Evolutionary conservation across 2,329 filamentous ascomycete genomes (phyloP).

Genomic region (Aschersonia sp.): DNA sequence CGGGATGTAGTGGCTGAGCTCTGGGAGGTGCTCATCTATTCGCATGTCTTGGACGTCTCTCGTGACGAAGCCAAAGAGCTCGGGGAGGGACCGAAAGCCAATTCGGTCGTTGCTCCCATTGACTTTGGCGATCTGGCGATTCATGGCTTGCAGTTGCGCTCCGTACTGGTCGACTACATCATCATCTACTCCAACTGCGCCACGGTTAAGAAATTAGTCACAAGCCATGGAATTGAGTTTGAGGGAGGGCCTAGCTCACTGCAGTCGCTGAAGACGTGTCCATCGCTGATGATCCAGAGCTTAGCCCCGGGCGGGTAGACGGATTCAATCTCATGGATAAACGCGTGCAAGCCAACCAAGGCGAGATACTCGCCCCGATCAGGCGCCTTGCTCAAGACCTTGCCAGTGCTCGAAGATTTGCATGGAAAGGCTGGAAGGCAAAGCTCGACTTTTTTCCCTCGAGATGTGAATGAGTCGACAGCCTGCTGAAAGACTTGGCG

Average conservation of each 20-base stretch:
- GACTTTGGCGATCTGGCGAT: slow-evolving; percentile 11
- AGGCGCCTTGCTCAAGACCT: slow-evolving; percentile 16
- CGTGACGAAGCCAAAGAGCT: slow-evolving; percentile 14
- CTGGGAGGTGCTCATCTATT: slow-evolving; percentile 22
- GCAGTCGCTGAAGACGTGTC: slow-evolving; percentile 26
- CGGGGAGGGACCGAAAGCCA: slow-evolving; percentile 13
- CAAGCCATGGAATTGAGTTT: neutral
- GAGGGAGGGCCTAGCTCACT: slow-evolving; percentile 9
- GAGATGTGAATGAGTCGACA: slow-evolving; percentile 10
- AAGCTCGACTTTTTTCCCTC: slow-evolving; percentile 10
- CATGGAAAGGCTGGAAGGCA: slow-evolving; percentile 24
- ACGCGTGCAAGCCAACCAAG: slow-evolving; percentile 14
- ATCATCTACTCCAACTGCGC: slow-evolving; percentile 26
- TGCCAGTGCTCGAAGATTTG: slow-evolving; percentile 21
- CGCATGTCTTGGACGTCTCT: neutral
- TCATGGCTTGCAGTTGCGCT: slow-evolving; percentile 20
- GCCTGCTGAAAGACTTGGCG: slow-evolving; percentile 8
- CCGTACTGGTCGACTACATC: slow-evolving; percentile 24
- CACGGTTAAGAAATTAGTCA: neutral
- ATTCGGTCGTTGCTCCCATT: slow-evolving; percentile 11
- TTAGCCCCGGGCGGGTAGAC: slow-evolving; percentile 18
- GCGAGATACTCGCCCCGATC: slow-evolving; percentile 21
- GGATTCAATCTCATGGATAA: slow-evolving; percentile 13
- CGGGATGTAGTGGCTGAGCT: slow-evolving; percentile 17
- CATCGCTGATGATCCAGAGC: slow-evolving; percentile 23